Evolutionary conservation across 129 eudicot species (phyloP).

Genomic region (Pittosporum tobira): DNA sequence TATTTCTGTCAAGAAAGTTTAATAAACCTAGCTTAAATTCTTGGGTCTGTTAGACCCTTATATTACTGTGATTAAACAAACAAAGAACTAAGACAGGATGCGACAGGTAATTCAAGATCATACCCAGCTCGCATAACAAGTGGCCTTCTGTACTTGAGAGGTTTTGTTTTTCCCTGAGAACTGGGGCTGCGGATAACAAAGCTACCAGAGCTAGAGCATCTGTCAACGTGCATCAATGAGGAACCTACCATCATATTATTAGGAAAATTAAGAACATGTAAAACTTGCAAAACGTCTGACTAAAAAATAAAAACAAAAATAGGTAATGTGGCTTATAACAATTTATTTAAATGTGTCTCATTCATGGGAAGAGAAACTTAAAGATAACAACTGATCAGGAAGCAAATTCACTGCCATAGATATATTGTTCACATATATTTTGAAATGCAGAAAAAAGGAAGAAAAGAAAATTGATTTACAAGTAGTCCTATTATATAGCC

Average conservation of each 20-base stretch:
- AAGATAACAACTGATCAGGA: background rate
- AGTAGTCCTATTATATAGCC: too few species aligned
- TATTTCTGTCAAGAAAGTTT: background rate
- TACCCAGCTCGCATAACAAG: conserved; percentile 13
- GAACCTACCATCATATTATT: background rate
- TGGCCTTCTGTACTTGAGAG: conserved; percentile 1
- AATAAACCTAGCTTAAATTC: background rate
- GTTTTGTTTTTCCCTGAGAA: background rate
- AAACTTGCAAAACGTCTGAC: too few species aligned
- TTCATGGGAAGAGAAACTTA: background rate
- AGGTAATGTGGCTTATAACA: too few species aligned
- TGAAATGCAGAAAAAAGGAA: too few species aligned
- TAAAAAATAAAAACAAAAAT: background rate
- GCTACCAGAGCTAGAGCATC: background rate
- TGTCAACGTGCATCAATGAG: conserved; percentile 3
- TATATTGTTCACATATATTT: too few species aligned
- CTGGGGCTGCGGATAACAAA: background rate
- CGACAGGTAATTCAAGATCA: background rate
- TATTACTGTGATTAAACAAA: background rate
- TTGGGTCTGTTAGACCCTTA: background rate
- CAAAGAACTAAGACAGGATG: background rate
- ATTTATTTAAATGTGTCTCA: background rate
- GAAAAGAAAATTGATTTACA: too few species aligned
- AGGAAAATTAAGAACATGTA: background rate
- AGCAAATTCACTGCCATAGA: too few species aligned